These are phyloP conservation scores for Tolypocladium ophioglossoides DNA, from an alignment of 2,329 filamentous ascomycete species.

Conservation along the genomic window DNA sequence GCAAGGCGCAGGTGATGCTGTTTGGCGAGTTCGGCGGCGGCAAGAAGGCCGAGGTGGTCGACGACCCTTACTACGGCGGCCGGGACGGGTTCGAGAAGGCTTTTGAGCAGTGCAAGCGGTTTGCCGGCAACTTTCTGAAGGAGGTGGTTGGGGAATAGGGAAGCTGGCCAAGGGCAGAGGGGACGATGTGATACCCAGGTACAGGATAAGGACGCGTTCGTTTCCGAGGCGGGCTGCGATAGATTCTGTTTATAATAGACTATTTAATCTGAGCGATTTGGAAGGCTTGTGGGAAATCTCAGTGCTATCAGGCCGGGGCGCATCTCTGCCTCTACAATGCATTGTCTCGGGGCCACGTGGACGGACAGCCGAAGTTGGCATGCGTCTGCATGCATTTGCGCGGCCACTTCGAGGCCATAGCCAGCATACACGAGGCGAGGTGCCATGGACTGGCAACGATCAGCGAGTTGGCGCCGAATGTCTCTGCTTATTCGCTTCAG, in stretches of 20 bases:
- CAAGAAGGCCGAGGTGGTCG: conserved; percentile 56
- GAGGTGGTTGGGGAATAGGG: conserved; percentile 29
- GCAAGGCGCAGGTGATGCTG: conserved; percentile 60
- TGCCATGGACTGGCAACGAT: too few species aligned
- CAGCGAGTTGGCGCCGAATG: background rate
- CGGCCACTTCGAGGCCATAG: background rate
- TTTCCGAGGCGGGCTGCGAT: background rate
- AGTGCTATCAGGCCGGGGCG: background rate
- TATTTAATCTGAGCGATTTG: background rate
- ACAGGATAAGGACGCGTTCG: background rate
- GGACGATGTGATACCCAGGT: background rate
- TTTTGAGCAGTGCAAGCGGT: conserved; percentile 74
- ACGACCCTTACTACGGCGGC: conserved; percentile 91
- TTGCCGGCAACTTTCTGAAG: conserved; percentile 65
- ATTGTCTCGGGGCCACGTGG: background rate
- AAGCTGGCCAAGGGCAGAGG: background rate
- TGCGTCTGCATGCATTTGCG: background rate
- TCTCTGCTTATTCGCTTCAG: background rate
- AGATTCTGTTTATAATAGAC: background rate
- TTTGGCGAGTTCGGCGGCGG: conserved; percentile 75
- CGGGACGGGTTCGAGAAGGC: conserved; percentile 70
- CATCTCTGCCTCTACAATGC: background rate
- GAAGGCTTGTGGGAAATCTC: background rate
- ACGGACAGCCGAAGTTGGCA: background rate
- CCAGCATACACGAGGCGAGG: background rate